Evolutionary conservation across 2,329 filamentous ascomycete species (phyloP).

Genomic region (Metarhizium guizhouense): DNA sequence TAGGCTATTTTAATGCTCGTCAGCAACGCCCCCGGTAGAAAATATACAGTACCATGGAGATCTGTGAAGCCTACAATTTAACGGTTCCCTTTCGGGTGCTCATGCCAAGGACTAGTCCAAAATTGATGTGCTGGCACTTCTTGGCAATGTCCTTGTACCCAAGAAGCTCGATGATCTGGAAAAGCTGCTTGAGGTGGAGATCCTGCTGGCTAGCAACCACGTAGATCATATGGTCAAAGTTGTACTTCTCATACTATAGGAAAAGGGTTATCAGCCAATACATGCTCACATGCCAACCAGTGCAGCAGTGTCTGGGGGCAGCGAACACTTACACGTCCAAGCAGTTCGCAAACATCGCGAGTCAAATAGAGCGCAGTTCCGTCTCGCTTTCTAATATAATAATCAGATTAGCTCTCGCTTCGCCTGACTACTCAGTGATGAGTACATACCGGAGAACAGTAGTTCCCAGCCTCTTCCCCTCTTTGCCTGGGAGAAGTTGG

Average conservation of each 20-base stretch:
- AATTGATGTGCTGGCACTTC: slow-evolving; percentile 67
- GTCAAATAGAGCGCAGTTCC: slow-evolving; percentile 72
- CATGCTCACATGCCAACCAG: background rate
- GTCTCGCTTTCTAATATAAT: slow-evolving; percentile 45
- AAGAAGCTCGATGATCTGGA: slow-evolving; percentile 64
- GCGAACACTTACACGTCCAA: slow-evolving; percentile 39
- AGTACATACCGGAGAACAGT: slow-evolving; percentile 50
- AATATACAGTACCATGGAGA: slow-evolving; percentile 2
- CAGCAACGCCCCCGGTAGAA: background rate
- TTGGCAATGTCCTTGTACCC: slow-evolving; percentile 57
- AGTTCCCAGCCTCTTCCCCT: slow-evolving; percentile 60
- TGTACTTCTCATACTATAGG: slow-evolving; percentile 40
- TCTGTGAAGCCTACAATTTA: slow-evolving; percentile 41
- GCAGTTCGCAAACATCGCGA: slow-evolving; percentile 66
- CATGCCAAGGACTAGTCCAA: slow-evolving; percentile 64
- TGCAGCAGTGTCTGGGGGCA: no score
- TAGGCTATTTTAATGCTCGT: slow-evolving; percentile 2
- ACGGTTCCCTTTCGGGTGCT: slow-evolving; percentile 65
- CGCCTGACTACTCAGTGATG: background rate
- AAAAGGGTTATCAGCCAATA: background rate
- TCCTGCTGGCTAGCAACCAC: slow-evolving; percentile 66
- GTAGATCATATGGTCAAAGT: slow-evolving; percentile 74
- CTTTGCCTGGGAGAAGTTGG: slow-evolving; percentile 56
- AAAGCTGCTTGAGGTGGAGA: slow-evolving; percentile 62
- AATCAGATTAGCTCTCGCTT: background rate